Evolutionary conservation across 805 yeast genomes (phyloP), one percentile per base, ranked within the genome.

Genomic region (Wickerhamiella spandovensis): DNA sequence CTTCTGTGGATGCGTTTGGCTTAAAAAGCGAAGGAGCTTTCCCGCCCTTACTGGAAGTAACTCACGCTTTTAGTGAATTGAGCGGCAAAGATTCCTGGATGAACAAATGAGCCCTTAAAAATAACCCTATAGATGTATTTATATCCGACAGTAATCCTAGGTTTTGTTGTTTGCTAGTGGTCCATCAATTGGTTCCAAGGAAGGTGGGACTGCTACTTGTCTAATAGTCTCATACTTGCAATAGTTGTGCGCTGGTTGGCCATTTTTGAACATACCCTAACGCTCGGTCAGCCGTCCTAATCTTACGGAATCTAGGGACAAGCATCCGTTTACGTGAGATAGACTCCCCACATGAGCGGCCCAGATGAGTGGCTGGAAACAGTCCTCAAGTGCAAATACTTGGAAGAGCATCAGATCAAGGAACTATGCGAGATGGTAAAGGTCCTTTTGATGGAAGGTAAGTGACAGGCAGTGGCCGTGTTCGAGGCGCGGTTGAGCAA

Each of bases 351-450:
- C 44, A 56, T 55, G 59, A 47, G 60, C 15, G 95, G 95, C 43
- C 97, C 97, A 22, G 96, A 92, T 61, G 85, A 80, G 61, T 92
- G 98, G 98, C 76, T 90, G 55, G 97, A 90, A 66, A 89, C 84
- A 58, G 84, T 90, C 62, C 83, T 82, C 63, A 84, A 87, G 62
- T 92, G 97, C 70, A 82, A 84, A 60, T 81, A 94, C 20, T 71
- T 90, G 50, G 82, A 87, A 1, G 98, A 90, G 67, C 74, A 82
- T 49, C 97, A 90, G 64, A 90, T 90, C 97, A 92, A 92, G 64
- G 94, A 86, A 61, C 74, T 90, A 44, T 90, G 98, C 67, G 98
- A 92, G 68, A 78, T 82, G 72, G 96, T 90, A 46, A 90, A 92
- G 66, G 97, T 89, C 64, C 72, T 90, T 37, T 68, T 90, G 53